Evolutionary conservation across 108 stramenopile genomes (phyloP), one percentile per base, ranked within the genome.

Genomic region (Seminavis robusta): DNA sequence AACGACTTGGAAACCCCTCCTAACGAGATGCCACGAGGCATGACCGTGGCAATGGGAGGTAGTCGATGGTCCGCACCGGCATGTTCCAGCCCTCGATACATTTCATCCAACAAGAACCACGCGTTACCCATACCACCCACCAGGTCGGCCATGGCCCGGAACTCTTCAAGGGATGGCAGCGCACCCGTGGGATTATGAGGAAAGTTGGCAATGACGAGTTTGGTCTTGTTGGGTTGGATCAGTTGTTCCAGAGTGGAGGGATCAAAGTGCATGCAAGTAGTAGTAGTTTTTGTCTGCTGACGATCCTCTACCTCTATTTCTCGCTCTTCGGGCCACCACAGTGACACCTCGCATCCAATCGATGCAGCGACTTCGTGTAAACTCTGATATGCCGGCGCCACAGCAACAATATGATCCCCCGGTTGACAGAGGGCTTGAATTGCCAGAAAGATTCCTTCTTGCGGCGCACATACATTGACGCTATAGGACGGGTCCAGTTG

Each of bases 101-200:
- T 55, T 42, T 68, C 67, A 54, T 68, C 67, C 23, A 33, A 38
- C 27, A 68, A 61, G 25, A 68, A 24, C n/a, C 32, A 68, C 13
- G 37, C 39, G 17, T 32, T 33, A 29, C 40, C 33, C 6, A 19
- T 15, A 6, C 48, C n/a, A 33, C 59, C 48, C n/a, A n/a, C n/a
- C 13, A 68, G 17, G 11, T 33, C 32, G 15, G 61, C 2, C 21
- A 68, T 20, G n/a, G 21, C 36, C 3, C 38, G 52, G 39, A 21
- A 42, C 15, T 59, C 67, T 9, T 26, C 37, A 1, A 19, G 20
- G 6, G 59, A 3, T 1, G 38, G 61, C 39, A 47, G 17, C 9
- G 56, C 56, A 13, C 67, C 67, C 15, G 67, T 68, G 23, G 67
- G 67, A 2, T 68, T 68, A 51, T 68, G 67, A 15, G 67, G 67